phyloP scores from a whole-genome alignment of 2,329 filamentous ascomycete species.

The Talaromyces amestolkiae region DNA sequence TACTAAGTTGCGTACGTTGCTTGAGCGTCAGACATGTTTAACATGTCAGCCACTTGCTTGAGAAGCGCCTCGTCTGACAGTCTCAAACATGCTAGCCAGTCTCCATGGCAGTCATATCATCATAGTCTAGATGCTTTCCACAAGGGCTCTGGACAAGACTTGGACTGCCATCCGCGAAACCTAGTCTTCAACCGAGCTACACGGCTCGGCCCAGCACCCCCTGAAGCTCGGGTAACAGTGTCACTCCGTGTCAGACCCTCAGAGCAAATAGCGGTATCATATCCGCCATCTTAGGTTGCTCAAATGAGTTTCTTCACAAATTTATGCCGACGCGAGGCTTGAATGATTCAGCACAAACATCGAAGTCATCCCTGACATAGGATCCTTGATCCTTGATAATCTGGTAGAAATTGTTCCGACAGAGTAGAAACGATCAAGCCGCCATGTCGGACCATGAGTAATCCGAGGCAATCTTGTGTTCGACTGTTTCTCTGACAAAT shows the following conservation, averaged over 20 bases:
- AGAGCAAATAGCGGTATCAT: background rate
- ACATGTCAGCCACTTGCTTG: background rate
- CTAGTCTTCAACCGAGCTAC: background rate
- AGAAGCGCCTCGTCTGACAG: background rate
- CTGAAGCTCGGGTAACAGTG: background rate
- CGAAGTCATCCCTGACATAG: background rate
- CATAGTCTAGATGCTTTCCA: background rate
- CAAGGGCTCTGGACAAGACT: background rate
- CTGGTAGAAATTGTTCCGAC: background rate
- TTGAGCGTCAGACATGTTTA: background rate
- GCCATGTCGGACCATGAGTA: slow-evolving; percentile 41
- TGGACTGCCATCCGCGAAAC: background rate
- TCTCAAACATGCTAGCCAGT: background rate
- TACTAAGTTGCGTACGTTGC: background rate
- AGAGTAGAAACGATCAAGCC: slow-evolving; percentile 27
- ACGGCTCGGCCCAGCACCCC: background rate
- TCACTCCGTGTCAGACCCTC: background rate
- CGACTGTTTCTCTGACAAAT: slow-evolving; percentile 62
- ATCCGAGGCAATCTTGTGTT: slow-evolving; percentile 51
- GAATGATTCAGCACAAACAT: background rate
- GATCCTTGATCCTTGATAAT: background rate
- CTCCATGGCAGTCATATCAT: background rate
- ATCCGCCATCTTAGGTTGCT: background rate
- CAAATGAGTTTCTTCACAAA: background rate
- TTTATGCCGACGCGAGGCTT: background rate